Base-by-base conservation (phyloP, 371 early-diverging fungal genomes). In the Capniomyces stellatus region DNA sequence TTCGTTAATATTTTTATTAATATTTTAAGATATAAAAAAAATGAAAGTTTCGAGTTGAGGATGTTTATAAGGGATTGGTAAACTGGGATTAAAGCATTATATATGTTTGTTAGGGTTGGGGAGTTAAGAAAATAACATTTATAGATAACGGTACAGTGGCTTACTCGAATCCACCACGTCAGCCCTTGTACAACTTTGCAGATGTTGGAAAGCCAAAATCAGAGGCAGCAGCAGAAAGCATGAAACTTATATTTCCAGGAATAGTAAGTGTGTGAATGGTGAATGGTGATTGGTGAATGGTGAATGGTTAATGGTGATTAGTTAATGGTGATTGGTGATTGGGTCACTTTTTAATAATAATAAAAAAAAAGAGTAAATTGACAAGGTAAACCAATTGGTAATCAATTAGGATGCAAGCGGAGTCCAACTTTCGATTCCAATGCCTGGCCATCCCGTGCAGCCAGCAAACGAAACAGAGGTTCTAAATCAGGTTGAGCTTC, bases 111-210 rank as follows among this genome's bases (percentile, higher is more conserved):
- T 57, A 83, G 84, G 93, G 82, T 19, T 96, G 95, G 94, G 93
- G 92, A 31, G 78, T 94, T 12, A 81, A 87, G 6, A 71, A 85
- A 54, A 88, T 96, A 49, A 88, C 94, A 0, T 86, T 96, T 67
- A 85, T 94, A 0, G 97, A 96, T 64, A 89, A 75, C 61, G 91
- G 89, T 29, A 73, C 71, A 21, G 91, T 96, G 0, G 89, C 92
- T 1, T 89, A 83, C 59, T 93, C 94, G 10, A 96, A 96, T 64
- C 95, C 94, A 27, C 85, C 89, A 2, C 81, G 97, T 3, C 95
- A 96, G 59, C 88, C 95, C 2, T 72, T 96, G 46, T 96, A 83
- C 66, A 70, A 71, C n/a, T 93, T 89, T 62, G 75, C 76, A 4
- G 70, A 81, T 18, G 89, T 90, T 1, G 93, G 92, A 6, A 68